Evolutionary conservation across 176 grass and related monocot species (phyloP), one percentile per base, ranked within the genome.

Genomic region (Stipa capillata): DNA sequence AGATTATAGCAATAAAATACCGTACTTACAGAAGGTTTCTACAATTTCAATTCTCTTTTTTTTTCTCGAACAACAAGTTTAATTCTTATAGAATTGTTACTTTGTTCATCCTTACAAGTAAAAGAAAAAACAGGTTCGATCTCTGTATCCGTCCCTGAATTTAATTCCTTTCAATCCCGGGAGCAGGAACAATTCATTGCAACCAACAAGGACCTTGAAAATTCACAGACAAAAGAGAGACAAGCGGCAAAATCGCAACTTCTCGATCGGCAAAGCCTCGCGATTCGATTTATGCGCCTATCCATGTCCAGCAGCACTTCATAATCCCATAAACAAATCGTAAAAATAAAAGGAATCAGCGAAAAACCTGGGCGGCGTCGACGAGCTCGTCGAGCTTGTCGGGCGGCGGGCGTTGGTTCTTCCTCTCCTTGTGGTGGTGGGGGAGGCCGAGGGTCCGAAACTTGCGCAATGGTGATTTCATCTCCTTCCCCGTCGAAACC

Each of bases 401-500:
- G 28, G 88, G 83, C 39, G 81, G 81, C 53, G 71, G 83, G 10
- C 61, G 80, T 28, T 76, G 79, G 69, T 82, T 85, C 81, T 81
- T 90, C 82, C 52, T 43, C 61, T 90, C 83, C 60, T 60, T 73
- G 61, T 71, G 79, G 53, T 87, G 73, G 44, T 84, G 82, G 48
- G 84, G 64, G 21, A 91, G 65, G 40, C 76, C 69, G 56, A 98
- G 79, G 18, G 68, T 90, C 68, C 87, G 86, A 32, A 94, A 79
- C 83, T 81, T 92, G 66, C 92, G 87, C 71, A 98, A 76, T 76
- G 96, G 90, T 32, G 96, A 93, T 78, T 98, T 98, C 96, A 98
- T 98, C 77, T 33, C 65, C 39, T 5, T 9, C 34, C 55, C 1
- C 51, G 41, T 36, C 29, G 59, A 72, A 80, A 73, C 63, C 76